A percentile compares a stretch with the other conserved stretches of the same genome.
Evolutionary conservation across 306 rosid species (phyloP).

Genomic region (Quillaja saponaria): DNA sequence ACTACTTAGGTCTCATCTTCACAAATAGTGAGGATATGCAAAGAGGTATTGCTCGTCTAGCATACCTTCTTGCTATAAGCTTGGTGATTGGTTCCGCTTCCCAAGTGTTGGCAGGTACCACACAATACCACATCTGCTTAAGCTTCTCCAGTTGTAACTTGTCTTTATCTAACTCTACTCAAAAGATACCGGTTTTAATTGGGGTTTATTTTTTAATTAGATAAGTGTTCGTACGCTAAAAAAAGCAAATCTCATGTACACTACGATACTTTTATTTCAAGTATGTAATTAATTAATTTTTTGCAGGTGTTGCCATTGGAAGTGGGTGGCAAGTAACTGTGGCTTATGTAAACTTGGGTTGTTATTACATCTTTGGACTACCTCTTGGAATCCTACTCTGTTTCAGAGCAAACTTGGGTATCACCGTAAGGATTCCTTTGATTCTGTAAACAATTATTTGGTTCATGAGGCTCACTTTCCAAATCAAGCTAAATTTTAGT

Average conservation of each 20-base stretch:
- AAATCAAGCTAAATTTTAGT: neutral
- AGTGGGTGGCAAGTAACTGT: constrained; percentile 92
- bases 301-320: constrained; percentile 87
- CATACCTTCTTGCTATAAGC: constrained; percentile 66
- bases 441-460: constrained; percentile 6
- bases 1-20: constrained; percentile 57
- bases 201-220: too few species aligned
- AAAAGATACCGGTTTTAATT: too few species aligned
- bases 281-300: constrained; percentile 18
- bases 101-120: constrained; percentile 86
- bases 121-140: too few species aligned
- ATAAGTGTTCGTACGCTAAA: too few species aligned
- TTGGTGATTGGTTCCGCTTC: constrained; percentile 86
- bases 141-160: too few species aligned
- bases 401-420: constrained; percentile 50
- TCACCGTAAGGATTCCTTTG: neutral
- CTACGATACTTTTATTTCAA: neutral
- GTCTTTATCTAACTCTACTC: too few species aligned
- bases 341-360: constrained; percentile 77
- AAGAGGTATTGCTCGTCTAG: constrained; percentile 55
- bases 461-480: neutral
- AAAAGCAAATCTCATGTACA: too few species aligned
- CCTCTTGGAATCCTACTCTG: constrained; percentile 76
- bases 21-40: constrained; percentile 55
- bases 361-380: constrained; percentile 76